Percentiles rank a stretch among this genome's conserved stretches.
phyloP scores from a whole-genome alignment of 306 rosid genomes.

The Begonia peltatifolia region DNA sequence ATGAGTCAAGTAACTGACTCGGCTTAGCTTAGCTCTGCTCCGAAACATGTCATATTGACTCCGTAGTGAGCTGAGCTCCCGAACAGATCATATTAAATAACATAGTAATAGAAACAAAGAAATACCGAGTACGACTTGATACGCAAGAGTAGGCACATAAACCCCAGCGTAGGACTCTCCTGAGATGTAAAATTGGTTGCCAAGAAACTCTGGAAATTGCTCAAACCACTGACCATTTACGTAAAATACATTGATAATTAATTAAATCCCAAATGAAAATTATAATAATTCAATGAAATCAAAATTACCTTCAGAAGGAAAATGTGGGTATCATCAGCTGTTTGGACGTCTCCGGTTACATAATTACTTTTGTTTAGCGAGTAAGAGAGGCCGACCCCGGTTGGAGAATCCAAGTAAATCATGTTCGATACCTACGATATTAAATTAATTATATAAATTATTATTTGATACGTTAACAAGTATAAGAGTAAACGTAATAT shows the following conservation, averaged over 20 bases:
- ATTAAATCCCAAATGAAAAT: background rate
- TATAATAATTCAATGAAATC: background rate
- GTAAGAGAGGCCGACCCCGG: constrained; percentile 42
- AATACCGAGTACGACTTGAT: constrained; percentile 39
- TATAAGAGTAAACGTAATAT: too few species aligned
- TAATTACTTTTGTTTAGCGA: constrained; percentile 13
- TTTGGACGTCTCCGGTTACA: constrained; percentile 30
- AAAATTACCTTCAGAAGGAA: constrained; percentile 27
- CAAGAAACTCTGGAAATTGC: constrained; percentile 47
- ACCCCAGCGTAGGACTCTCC: constrained; percentile 83
- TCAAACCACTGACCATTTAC: constrained; percentile 44
- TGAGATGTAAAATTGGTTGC: constrained; percentile 52
- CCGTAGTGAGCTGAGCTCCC: too few species aligned
- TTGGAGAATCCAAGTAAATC: constrained; percentile 41
- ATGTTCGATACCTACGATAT: constrained; percentile 30
- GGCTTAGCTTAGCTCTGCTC: too few species aligned
- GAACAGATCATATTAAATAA: too few species aligned
- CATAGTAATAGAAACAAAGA: too few species aligned
- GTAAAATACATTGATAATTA: background rate
- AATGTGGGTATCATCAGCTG: constrained; percentile 30
- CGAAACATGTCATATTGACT: too few species aligned
- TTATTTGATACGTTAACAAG: too few species aligned
- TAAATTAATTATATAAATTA: background rate
- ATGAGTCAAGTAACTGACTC: too few species aligned
- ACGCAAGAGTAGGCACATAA: constrained; percentile 69